A percentile compares a stretch with the other conserved stretches of the same genome.
These are phyloP conservation scores for Calonectria henricotiae DNA, from an alignment of 2,329 filamentous ascomycete genomes.

Conservation along the genomic window DNA sequence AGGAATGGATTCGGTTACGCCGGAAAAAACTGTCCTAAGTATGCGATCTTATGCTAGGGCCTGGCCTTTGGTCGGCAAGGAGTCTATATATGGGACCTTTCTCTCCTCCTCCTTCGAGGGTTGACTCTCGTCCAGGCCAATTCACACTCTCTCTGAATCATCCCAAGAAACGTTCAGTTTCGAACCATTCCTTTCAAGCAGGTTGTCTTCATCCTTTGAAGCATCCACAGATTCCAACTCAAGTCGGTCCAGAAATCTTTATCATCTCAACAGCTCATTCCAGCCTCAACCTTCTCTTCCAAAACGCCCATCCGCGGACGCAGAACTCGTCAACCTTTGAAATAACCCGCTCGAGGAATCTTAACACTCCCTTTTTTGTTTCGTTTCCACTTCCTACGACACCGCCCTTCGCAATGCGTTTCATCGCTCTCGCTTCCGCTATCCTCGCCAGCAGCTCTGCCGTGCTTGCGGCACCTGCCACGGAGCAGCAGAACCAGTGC, in stretches of 20 bases:
- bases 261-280: constrained; percentile 14
- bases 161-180: constrained; percentile 19
- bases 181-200: constrained; percentile 8
- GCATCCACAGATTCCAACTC: constrained; percentile 19
- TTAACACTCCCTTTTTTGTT: too few species aligned
- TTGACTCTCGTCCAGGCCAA: neutral
- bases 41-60: neutral
- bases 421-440: constrained; percentile 47
- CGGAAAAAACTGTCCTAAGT: neutral
- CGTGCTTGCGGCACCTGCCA: constrained; percentile 41
- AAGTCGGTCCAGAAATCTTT: neutral
- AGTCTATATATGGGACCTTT: neutral
- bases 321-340: constrained; percentile 15
- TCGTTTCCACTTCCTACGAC: neutral
- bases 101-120: neutral
- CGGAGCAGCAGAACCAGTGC: constrained; percentile 35
- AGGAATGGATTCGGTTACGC: constrained; percentile 21
- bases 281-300: constrained; percentile 14
- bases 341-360: neutral
- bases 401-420: constrained; percentile 46
- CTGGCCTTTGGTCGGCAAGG: neutral
- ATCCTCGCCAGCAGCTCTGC: constrained; percentile 42
- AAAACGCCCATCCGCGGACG: constrained; percentile 6
- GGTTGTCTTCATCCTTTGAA: neutral
- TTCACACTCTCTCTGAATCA: constrained; percentile 19